phyloP scores from a whole-genome alignment of 208 protist genomes.

The Angomonas deanei region DNA sequence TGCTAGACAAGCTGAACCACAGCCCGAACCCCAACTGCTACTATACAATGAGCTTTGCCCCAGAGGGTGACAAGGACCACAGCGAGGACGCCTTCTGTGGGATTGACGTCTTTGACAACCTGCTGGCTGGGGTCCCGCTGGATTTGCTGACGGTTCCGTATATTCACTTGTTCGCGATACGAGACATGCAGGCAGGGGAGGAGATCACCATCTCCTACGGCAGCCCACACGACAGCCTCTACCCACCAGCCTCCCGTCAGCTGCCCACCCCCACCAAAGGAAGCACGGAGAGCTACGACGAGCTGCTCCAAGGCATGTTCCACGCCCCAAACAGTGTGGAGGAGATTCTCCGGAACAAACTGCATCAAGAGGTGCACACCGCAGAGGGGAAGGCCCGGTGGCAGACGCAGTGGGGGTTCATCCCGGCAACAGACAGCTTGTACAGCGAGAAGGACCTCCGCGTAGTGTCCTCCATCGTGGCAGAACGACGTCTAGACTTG shows the following conservation, averaged over 20 bases:
- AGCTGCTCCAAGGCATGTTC: neutral
- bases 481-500: conserved; percentile 64
- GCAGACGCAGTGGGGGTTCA: conserved; percentile 79
- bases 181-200: conserved; percentile 59
- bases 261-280: neutral
- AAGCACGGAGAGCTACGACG: neutral
- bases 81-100: conserved; percentile 54
- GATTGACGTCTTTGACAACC: conserved; percentile 78
- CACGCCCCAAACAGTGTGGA: neutral
- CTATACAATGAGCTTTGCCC: conserved; percentile 64
- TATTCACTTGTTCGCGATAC: conserved; percentile 68
- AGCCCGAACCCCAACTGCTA: conserved; percentile 68
- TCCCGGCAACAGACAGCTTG: conserved; percentile 50
- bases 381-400: conserved; percentile 56
- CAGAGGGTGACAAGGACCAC: neutral
- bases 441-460: conserved; percentile 57
- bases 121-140: conserved; percentile 72
- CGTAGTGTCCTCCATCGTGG: conserved; percentile 68
- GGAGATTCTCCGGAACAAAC: conserved; percentile 15
- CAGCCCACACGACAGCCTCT: conserved; percentile 29
- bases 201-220: conserved; percentile 74
- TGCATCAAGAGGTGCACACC: conserved; percentile 30
- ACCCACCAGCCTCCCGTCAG: conserved; percentile 11
- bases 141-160: conserved; percentile 68
- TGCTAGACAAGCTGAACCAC: conserved; percentile 86